Evolutionary conservation across 441 rosid species (phyloP), one percentile per base, ranked within the genome.

Genomic region (Francoa sonchifolia): DNA sequence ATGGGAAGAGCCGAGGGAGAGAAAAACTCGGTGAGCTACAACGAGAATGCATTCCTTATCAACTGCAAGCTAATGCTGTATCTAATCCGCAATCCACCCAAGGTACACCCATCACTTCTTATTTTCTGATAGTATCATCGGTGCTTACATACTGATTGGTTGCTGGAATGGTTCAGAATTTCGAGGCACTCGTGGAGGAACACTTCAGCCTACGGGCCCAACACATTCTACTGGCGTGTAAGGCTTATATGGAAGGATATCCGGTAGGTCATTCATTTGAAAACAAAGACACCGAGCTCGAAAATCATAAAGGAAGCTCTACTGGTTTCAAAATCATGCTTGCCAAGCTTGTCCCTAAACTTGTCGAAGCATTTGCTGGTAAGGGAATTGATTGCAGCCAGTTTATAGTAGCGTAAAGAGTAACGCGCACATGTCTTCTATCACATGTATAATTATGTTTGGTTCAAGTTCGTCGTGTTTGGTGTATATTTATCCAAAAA

Each of bases 1-100:
- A 51, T 80, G 1, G 99, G 97, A 47, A 81, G 94, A 19, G 95
- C 84, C 5, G 99, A 92, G 62, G 99, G 99, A 51, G 99, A 92
- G 72, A 92, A 83, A 63, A 92, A 83, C 65, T 87, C 97, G 0
- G 36, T 83, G 51, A 76, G 84, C n/a, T 92, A 92, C 60, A 87
- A 92, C 45, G 99, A 87, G 60, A 92, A 87, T 28, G 67, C 95
- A 1, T 92, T 87, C 75, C 57, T 92, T 58, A 73, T 87, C 16
- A 87, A 69, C 51, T 87, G 97, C 83, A 92, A 92, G 81, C 67
- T 77, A 22, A 92, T 92, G 82, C 79, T 83, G 92, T 73, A 68
- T 61, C 89, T 92, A 27, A 75, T 87, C 75, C 71, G 97, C 47
- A 80, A 54, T 65, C 79, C 89, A 10, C 99, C 97, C 19, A 86